A percentile compares a stretch with the other conserved stretches of the same genome.
phyloP scores from a whole-genome alignment of 805 yeast species.

The Isabelozyma heimii region DNA sequence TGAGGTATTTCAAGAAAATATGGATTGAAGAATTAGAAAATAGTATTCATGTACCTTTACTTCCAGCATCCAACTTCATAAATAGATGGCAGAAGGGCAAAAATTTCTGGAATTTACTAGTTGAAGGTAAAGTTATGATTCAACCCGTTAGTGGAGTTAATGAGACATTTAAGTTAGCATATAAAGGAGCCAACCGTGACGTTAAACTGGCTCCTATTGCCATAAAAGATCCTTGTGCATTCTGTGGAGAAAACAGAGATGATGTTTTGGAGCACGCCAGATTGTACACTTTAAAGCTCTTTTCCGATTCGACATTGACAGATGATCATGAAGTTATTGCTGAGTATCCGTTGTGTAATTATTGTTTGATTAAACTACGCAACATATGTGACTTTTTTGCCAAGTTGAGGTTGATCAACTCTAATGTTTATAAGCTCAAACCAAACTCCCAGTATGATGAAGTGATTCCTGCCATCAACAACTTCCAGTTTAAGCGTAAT shows the following conservation, averaged over 20 bases:
- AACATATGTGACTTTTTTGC: conserved; percentile 82
- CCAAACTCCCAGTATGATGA: conserved; percentile 26
- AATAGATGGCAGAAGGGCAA: conserved; percentile 43
- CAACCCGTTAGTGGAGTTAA: conserved; percentile 87
- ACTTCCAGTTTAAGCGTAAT: conserved; percentile 27
- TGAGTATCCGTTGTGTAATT: conserved; percentile 72
- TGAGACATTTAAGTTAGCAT: conserved; percentile 58
- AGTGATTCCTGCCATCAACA: conserved; percentile 7
- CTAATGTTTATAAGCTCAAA: conserved; percentile 57
- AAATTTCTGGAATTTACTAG: conserved; percentile 59
- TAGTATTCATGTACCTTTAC: conserved; percentile 30
- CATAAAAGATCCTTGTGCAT: conserved; percentile 67
- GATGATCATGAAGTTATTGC: conserved; percentile 28
- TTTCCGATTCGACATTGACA: conserved; percentile 20
- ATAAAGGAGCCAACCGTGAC: conserved; percentile 13
- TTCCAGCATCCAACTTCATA: conserved; percentile 51
- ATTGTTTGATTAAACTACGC: conserved; percentile 76
- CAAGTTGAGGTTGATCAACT: conserved; percentile 60
- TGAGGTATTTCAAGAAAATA: conserved; percentile 61
- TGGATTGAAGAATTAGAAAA: conserved; percentile 75
- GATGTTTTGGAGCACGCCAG: conserved; percentile 76
- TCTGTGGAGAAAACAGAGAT: conserved; percentile 78
- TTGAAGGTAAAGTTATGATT: conserved; percentile 77
- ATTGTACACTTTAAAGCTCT: conserved; percentile 62
- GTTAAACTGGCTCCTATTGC: conserved; percentile 56